A percentile compares a stretch with the other conserved stretches of the same genome.
Conservation (phyloP, 106 monocot genomes). For the Dendrobium huoshanense region DNA sequence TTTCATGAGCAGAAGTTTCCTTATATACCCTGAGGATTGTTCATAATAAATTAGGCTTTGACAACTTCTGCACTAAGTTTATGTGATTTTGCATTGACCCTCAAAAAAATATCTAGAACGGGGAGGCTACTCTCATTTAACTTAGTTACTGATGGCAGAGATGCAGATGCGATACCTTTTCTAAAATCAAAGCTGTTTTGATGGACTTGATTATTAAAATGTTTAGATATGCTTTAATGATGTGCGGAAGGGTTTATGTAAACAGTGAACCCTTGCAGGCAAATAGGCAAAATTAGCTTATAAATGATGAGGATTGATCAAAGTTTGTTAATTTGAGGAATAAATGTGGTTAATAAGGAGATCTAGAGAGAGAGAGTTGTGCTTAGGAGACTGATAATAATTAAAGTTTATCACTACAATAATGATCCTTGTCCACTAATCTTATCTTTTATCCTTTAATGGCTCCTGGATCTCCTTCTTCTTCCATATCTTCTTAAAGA, state of each 20-base stretch:
- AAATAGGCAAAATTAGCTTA: background rate
- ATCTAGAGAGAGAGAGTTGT: background rate
- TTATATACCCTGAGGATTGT: background rate
- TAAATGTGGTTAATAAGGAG: background rate
- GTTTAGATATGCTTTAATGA: background rate
- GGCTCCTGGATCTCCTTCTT: background rate
- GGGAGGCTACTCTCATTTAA: background rate
- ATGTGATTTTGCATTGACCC: background rate
- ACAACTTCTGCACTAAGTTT: background rate
- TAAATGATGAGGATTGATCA: background rate
- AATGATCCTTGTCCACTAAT: background rate
- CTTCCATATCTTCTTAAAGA: background rate
- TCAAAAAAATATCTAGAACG: background rate
- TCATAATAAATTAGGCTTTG: background rate
- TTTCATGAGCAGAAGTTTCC: background rate
- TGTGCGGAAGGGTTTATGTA: background rate
- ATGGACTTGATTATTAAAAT: background rate
- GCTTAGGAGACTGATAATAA: background rate
- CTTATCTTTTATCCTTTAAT: background rate
- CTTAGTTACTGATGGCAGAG: background rate
- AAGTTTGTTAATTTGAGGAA: background rate
- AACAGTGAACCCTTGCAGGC: background rate
- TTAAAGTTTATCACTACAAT: background rate
- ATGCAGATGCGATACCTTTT: background rate
- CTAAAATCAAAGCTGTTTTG: background rate